Percentiles rank a stretch among this genome's conserved stretches.
Evolutionary conservation across 352 stramenopile species (phyloP).

Genomic region (Blastocystis sp.): DNA sequence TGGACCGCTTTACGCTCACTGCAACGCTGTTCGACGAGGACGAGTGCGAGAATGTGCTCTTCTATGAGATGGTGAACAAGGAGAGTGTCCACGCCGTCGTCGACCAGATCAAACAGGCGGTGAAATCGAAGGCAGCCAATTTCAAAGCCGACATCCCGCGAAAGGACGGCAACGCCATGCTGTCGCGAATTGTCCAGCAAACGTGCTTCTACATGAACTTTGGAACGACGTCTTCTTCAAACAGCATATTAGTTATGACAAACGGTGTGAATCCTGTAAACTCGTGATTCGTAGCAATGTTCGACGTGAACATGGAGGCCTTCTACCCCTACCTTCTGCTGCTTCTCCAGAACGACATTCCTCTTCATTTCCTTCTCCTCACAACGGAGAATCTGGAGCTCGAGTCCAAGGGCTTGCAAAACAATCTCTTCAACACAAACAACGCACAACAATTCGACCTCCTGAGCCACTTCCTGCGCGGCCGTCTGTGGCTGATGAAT

Average conservation of each 20-base stretch:
- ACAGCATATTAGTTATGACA: neutral
- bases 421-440: neutral
- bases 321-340: conserved; percentile 15
- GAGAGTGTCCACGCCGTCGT: neutral
- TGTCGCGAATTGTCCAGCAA: neutral
- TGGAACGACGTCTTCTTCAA: neutral
- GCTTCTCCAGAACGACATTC: conserved; percentile 3
- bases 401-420: neutral
- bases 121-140: neutral
- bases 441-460: neutral
- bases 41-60: conserved; percentile 25
- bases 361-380: neutral
- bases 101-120: neutral
- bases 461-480: neutral
- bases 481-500: neutral
- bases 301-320: neutral
- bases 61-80: neutral
- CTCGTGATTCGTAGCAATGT: neutral
- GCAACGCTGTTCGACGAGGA: conserved; percentile 25
- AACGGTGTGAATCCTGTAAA: neutral
- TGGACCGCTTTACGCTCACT: neutral
- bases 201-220: neutral
- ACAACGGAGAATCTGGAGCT: neutral
- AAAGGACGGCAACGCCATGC: neutral
- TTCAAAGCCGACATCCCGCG: neutral